phyloP scores from a whole-genome alignment of 1,284 basidiomycete species.

The Apiotrichum gracile region DNA sequence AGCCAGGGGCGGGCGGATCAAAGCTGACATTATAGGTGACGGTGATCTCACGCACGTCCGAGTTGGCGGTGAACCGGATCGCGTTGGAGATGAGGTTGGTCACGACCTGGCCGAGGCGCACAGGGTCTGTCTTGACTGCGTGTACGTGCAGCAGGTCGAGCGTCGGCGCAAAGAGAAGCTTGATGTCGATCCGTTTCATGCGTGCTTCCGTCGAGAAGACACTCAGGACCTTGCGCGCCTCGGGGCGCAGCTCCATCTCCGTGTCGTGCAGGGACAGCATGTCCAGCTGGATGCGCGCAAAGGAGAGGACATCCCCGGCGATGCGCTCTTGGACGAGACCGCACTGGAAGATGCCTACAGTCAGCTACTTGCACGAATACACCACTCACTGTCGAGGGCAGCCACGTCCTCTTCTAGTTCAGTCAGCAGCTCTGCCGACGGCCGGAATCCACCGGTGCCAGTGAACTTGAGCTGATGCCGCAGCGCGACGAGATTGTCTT shows the following conservation, averaged over 20 bases:
- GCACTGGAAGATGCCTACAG: constrained; percentile 32
- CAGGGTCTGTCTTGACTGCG: constrained; percentile 28
- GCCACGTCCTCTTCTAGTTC: constrained; percentile 39
- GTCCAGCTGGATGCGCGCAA: constrained; percentile 46
- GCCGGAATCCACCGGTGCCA: constrained; percentile 2
- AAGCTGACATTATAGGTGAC: constrained; percentile 25
- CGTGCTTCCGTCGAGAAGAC: constrained; percentile 24
- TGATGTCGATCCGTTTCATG: constrained; percentile 20
- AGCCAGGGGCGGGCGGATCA: constrained; percentile 16
- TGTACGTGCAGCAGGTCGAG: constrained; percentile 6
- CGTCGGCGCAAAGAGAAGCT: constrained; percentile 15
- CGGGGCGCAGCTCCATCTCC: constrained; percentile 30
- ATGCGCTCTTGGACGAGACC: constrained; percentile 49
- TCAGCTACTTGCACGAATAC: not conserved
- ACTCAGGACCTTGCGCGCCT: constrained; percentile 25
- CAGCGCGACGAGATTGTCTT: constrained; percentile 27
- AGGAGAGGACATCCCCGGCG: constrained; percentile 46
- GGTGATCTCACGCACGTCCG: constrained; percentile 20
- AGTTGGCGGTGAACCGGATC: constrained; percentile 24
- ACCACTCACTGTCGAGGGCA: constrained; percentile 25
- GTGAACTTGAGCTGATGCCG: constrained; percentile 10
- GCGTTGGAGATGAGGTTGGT: constrained; percentile 30
- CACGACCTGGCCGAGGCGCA: constrained; percentile 32
- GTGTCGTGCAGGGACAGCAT: constrained; percentile 24
- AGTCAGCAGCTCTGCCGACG: constrained; percentile 20